Conservation (phyloP, 345 rosid genomes). For the Gossypium sturtianum region DNA sequence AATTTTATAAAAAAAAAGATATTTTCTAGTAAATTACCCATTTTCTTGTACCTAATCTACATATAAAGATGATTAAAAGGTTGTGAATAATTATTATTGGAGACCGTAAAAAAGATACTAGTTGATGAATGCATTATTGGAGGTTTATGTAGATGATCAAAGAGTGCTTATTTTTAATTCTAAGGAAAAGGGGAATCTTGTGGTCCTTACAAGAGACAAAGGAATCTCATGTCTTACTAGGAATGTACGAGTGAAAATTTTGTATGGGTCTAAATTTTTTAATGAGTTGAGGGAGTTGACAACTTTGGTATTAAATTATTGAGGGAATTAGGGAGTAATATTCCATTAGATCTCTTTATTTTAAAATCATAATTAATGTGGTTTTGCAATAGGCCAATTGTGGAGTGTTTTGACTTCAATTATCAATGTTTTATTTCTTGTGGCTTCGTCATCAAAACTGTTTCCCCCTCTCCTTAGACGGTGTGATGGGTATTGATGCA, state of each 20-base stretch:
- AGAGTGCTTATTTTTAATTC: not conserved
- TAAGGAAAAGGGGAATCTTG: slow-evolving; percentile 5
- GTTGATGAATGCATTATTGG: slow-evolving; percentile 1
- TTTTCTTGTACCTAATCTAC: no score
- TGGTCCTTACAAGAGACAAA: not conserved
- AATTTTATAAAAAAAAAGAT: no score
- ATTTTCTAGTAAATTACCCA: no score
- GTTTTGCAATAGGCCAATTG: slow-evolving; percentile 14
- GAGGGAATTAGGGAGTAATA: not conserved
- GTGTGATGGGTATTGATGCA: not conserved
- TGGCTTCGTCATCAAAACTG: slow-evolving; percentile 19
- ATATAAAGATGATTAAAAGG: no score
- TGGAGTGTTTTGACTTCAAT: slow-evolving; percentile 30
- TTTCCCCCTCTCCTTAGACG: not conserved
- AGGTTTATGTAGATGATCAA: not conserved
- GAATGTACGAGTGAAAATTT: slow-evolving; percentile 19
- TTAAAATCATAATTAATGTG: not conserved
- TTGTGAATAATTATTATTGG: no score
- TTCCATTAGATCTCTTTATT: not conserved
- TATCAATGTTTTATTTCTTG: not conserved
- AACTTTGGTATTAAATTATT: not conserved
- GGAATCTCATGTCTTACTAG: slow-evolving; percentile 9
- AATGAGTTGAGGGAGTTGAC: slow-evolving; percentile 17
- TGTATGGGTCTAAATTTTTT: not conserved
- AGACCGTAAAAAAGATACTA: not conserved